Evolutionary conservation across 805 yeast genomes (phyloP), one percentile per base, ranked within the genome.

Genomic region (Naumovozyma castellii): DNA sequence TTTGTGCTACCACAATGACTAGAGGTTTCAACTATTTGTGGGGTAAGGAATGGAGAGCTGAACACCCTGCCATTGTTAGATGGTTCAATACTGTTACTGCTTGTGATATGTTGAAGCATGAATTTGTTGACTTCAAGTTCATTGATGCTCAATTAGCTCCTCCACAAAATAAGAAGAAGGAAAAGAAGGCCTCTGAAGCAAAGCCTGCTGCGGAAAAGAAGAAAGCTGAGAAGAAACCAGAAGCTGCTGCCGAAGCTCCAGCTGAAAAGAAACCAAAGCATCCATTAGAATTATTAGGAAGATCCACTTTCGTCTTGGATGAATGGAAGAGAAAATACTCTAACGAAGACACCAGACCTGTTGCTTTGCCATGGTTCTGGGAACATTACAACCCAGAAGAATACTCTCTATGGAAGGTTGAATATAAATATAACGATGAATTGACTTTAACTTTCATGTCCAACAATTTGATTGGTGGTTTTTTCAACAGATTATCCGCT

Each of bases 321-420:
- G 92, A 85, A 68, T 88, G 96, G 94, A 92, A 92, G 79, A 83
- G 96, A 73, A 69, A 70, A 51, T 90, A 92, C 81, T 87, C 97
- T 49, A 92, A 90, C 76, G 90, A 86, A 71, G 97, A 92, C 59
- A 90, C 97, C 64, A 84, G 97, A 71, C 80, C 78, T 64, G 78
- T 68, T 52, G 95, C 97, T 51, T 73, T 90, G 54, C 97, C 97
- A 65, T 92, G 90, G 88, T 92, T 90, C 88, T 92, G 96, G 96
- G 83, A 82, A 65, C 80, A 83, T 72, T 90, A 73, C 75, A 81
- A 90, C 72, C 78, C 92, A 50, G 73, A 78, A 50, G 97, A 90
- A 70, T 90, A 88, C 86, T 88, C 97, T 42, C 66, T 90, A 57
- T 90, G 86, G 86, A 85, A 75, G 75, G 94, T 88, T 58, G 94